Evolutionary conservation across 352 stramenopile species (phyloP).

Genomic region (Plasmopara viticola): DNA sequence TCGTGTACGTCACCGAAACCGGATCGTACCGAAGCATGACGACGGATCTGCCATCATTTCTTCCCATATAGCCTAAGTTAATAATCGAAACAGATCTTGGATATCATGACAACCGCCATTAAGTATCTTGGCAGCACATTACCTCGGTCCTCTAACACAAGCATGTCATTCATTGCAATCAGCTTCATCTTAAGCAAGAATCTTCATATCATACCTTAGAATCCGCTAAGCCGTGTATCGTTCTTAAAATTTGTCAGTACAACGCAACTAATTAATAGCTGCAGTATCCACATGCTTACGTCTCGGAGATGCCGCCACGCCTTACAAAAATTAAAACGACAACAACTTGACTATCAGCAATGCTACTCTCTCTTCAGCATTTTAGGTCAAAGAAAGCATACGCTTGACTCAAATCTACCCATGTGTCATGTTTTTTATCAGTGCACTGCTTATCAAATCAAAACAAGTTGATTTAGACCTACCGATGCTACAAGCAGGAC

Average conservation of each 20-base stretch:
- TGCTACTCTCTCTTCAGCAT: background rate
- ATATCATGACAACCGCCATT: background rate
- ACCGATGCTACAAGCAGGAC: conserved; percentile 54
- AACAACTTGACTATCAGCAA: background rate
- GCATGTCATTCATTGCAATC: conserved; percentile 2
- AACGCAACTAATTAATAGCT: background rate
- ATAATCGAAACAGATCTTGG: background rate
- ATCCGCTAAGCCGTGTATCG: conserved; percentile 56
- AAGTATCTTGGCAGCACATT: conserved; percentile 1
- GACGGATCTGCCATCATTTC: conserved; percentile 84
- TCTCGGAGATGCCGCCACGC: conserved; percentile 55
- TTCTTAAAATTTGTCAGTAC: conserved; percentile 26
- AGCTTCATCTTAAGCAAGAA: background rate
- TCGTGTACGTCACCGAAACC: background rate
- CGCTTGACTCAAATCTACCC: conserved; percentile 50
- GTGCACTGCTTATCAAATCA: background rate
- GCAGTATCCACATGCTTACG: conserved; percentile 25
- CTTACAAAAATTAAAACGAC: conserved; percentile 15
- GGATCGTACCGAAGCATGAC: conserved; percentile 60
- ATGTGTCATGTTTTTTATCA: background rate
- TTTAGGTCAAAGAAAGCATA: conserved; percentile 12
- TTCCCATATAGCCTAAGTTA: conserved; percentile 72
- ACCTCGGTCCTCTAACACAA: conserved; percentile 26
- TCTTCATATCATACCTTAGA: conserved; percentile 34
- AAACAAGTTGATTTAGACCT: background rate